These are phyloP conservation scores for Murraya paniculata DNA, from an alignment of 345 rosid species.

Conservation along the genomic window DNA sequence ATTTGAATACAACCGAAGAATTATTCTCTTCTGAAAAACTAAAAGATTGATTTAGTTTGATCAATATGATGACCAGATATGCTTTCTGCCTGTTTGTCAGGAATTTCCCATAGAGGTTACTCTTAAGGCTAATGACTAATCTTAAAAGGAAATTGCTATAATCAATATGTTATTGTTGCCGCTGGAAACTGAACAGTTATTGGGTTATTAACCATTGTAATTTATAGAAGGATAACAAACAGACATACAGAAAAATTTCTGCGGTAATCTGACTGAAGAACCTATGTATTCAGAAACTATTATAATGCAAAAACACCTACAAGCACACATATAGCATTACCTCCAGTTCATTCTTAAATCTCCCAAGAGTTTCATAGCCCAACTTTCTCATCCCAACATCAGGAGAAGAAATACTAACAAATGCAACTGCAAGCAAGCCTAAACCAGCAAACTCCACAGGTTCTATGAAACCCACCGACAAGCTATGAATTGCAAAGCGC, in stretches of 20 bases:
- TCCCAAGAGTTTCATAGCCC: slow-evolving; percentile 69
- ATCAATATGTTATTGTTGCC: background rate
- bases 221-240: background rate
- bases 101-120: background rate
- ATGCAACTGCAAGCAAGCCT: slow-evolving; percentile 89
- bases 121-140: background rate
- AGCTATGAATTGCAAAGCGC: slow-evolving; percentile 58
- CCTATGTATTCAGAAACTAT: background rate
- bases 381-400: slow-evolving; percentile 77
- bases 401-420: slow-evolving; percentile 79
- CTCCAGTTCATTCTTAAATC: slow-evolving; percentile 65
- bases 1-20: no score
- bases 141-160: background rate
- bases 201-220: background rate
- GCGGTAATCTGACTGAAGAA: background rate
- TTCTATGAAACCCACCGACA: slow-evolving; percentile 65
- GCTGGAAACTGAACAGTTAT: background rate
- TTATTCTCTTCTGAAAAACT: no score
- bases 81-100: background rate
- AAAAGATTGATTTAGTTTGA: background rate
- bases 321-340: slow-evolving; percentile 37
- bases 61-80: background rate
- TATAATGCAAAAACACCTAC: background rate
- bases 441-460: slow-evolving; percentile 76
- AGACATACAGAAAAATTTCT: background rate